phyloP scores from a whole-genome alignment of 148 eudicot genomes.

The Spergularia bocconei region DNA sequence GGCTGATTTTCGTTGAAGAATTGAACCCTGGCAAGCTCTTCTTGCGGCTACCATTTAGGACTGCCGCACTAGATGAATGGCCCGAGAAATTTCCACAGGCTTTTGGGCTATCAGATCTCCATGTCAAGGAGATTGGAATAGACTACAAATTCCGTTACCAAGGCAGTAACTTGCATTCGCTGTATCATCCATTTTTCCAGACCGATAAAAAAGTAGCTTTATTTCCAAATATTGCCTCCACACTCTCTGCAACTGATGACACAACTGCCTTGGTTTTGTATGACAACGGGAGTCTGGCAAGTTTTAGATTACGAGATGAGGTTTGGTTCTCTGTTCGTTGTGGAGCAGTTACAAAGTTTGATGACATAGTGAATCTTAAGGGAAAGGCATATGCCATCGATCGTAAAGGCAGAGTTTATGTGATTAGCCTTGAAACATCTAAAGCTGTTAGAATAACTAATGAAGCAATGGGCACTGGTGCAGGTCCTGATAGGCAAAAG shows the following conservation, averaged over 20 bases:
- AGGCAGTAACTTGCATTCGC: not conserved
- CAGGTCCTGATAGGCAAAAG: conserved; percentile 6
- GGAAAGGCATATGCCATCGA: conserved; percentile 21
- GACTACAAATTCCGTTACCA: conserved; percentile 6
- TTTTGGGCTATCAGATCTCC: conserved; percentile 8
- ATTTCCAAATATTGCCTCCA: not conserved
- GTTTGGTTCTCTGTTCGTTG: conserved; percentile 1
- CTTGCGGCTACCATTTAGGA: conserved; percentile 17
- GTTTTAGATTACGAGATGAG: conserved; percentile 5
- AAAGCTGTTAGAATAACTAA: not conserved
- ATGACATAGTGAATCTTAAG: conserved; percentile 18
- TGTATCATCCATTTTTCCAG: no score
- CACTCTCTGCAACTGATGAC: not conserved
- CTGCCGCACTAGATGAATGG: not conserved
- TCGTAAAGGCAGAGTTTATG: conserved; percentile 29
- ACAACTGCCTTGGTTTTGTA: conserved; percentile 9
- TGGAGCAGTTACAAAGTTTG: conserved; percentile 27
- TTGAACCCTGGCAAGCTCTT: conserved; percentile 14
- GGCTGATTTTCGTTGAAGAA: conserved; percentile 24
- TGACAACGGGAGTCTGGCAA: conserved; percentile 9
- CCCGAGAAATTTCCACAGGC: conserved; percentile 16
- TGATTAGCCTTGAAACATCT: not conserved
- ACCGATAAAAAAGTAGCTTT: conserved; percentile 15
- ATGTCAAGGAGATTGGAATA: conserved; percentile 11
- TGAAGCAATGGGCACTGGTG: not conserved